Evolutionary conservation across 148 eudicot genomes (phyloP).

Genomic region (Rhododendron ferrugineum): DNA sequence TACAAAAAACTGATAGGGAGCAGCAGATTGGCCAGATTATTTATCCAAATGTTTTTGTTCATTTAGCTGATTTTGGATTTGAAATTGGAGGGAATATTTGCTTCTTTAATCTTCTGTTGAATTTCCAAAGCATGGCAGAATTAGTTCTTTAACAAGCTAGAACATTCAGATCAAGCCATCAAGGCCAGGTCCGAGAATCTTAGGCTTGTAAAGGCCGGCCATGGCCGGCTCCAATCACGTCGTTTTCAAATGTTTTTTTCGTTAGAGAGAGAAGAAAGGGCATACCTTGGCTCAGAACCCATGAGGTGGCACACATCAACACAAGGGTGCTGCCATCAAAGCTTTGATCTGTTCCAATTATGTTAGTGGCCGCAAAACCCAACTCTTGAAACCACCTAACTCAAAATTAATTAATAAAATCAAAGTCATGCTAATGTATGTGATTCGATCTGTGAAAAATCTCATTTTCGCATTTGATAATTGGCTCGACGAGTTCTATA

Average conservation of each 20-base stretch:
- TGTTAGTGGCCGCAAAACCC: background rate
- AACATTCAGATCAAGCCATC: background rate
- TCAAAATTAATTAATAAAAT: too few relatives aligned
- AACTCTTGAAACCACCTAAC: too few relatives aligned
- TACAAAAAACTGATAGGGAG: too few relatives aligned
- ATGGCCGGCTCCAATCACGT: background rate
- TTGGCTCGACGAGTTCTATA: background rate
- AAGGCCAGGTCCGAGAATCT: background rate
- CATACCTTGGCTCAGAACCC: background rate
- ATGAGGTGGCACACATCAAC: too few relatives aligned
- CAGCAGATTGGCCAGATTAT: too few relatives aligned
- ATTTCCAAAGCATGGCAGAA: too few relatives aligned
- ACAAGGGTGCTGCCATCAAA: background rate
- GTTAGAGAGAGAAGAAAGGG: too few relatives aligned
- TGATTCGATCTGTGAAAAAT: background rate
- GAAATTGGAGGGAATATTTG: background rate
- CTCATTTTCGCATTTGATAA: too few relatives aligned
- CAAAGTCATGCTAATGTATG: background rate
- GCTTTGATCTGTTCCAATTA: background rate
- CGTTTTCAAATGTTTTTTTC: too few relatives aligned
- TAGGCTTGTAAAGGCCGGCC: background rate
- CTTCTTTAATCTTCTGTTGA: too few relatives aligned
- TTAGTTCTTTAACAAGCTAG: background rate
- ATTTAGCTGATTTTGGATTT: too few relatives aligned
- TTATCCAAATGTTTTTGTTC: too few relatives aligned